These are phyloP conservation scores for Rhodotorula diobovata DNA, from an alignment of 768 basidiomycete genomes.

Conservation along the genomic window DNA sequence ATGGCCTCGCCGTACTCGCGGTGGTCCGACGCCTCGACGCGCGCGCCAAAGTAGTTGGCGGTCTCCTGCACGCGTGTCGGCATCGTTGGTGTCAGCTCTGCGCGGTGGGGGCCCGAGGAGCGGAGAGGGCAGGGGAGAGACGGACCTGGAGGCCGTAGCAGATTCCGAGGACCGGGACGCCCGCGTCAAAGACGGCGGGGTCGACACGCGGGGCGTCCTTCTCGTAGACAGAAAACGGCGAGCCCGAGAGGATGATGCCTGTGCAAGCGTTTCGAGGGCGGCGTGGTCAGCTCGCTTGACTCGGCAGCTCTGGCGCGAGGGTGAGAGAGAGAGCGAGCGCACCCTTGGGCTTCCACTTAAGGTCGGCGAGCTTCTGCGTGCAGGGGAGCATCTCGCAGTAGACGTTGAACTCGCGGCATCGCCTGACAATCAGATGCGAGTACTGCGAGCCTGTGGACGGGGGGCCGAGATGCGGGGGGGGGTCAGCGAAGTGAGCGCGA, in stretches of 20 bases:
- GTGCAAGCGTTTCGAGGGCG: background rate
- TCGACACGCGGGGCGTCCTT: constrained; percentile 88
- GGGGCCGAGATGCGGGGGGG: background rate
- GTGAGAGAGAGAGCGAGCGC: background rate
- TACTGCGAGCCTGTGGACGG: constrained; percentile 37
- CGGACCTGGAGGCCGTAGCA: constrained; percentile 92
- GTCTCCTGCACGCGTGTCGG: constrained; percentile 79
- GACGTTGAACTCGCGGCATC: constrained; percentile 95
- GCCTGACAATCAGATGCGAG: constrained; percentile 86
- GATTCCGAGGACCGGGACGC: constrained; percentile 88
- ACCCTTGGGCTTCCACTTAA: constrained; percentile 95
- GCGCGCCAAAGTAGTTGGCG: constrained; percentile 77
- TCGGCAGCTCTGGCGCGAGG: no score
- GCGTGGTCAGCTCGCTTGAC: background rate
- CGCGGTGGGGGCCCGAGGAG: no score
- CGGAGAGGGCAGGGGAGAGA: background rate
- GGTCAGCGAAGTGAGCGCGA: no score
- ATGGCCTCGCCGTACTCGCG: constrained; percentile 93
- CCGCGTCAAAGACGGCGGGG: constrained; percentile 73
- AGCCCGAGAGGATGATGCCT: constrained; percentile 96
- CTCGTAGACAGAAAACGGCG: constrained; percentile 97
- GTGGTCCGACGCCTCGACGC: constrained; percentile 78
- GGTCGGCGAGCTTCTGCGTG: constrained; percentile 78
- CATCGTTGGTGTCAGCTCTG: background rate
- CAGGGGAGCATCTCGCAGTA: constrained; percentile 98